Evolutionary conservation across 139 green algal genomes (phyloP), one percentile per base, ranked within the genome.

Genomic region (Spirogloea muscicola): DNA sequence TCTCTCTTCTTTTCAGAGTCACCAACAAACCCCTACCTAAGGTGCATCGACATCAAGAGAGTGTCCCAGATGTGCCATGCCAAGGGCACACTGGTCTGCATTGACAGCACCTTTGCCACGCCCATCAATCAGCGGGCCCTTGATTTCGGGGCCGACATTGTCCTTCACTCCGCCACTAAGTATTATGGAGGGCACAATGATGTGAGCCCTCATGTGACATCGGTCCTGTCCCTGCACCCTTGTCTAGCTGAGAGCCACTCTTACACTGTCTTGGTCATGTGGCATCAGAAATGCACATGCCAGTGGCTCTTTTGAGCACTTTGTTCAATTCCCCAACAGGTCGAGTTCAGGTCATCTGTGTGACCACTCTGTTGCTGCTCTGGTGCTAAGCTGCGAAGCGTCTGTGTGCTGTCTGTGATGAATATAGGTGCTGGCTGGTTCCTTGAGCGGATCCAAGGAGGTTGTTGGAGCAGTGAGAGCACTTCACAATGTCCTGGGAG

Each of bases 131-230:
- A 86, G 64, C 64, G 79, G 37, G 85, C 91, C 4, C 80, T 98
- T 0, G 57, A 74, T 3, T 84, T 96, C 9, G 95, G 95, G 3
- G 95, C 95, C 2, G 95, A 99, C 82, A 79, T 99, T n/a, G 95
- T 99, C 3, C 87, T 99, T 39, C 93, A 98, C 84, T 95, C 87
- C 0, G 95, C 87, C 40, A 99, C 95, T 58, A 99, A 99, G 85
- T 99, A 98, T 84, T 81, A 98, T 31, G 95, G 88, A 1, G 95
- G 94, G 13, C 95, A 99, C 88, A 98, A 99, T 75, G 95, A 98
- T 65, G 92, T 81, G 27, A 49, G 72, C n/a, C n/a, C n/a, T n/a
- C n/a, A n/a, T n/a, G n/a, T n/a, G n/a, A n/a, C n/a, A n/a, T n/a
- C n/a, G n/a, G n/a, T n/a, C n/a, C n/a, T n/a, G n/a, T n/a, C n/a